Percentiles rank a stretch among this genome's conserved stretches.
phyloP scores from a whole-genome alignment of 2,329 filamentous ascomycete genomes.

The Colletotrichum sp. region DNA sequence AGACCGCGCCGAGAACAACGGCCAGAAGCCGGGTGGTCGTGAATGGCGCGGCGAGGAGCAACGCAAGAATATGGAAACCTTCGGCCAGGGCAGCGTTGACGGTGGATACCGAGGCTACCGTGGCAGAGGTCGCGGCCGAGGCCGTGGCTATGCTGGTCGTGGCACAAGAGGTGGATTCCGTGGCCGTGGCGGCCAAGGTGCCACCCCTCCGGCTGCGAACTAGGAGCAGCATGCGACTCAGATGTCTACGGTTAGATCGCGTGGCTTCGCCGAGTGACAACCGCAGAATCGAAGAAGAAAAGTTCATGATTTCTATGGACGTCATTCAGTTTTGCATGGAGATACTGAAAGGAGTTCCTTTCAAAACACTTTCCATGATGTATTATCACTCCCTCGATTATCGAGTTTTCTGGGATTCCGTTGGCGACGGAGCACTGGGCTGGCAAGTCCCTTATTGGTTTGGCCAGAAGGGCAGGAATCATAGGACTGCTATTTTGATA shows the following conservation, averaged over 20 bases:
- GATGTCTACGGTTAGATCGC: background rate
- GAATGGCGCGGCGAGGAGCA: conserved; percentile 94
- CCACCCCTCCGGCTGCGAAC: background rate
- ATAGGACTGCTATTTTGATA: conserved; percentile 21
- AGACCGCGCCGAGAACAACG: conserved; percentile 78
- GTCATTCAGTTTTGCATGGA: background rate
- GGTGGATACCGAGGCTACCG: conserved; percentile 77
- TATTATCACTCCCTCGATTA: conserved; percentile 17
- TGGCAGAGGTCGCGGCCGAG: conserved; percentile 78
- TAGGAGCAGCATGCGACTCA: background rate
- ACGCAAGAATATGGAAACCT: conserved; percentile 96
- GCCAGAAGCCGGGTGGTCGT: conserved; percentile 74
- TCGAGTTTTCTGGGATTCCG: conserved; percentile 18
- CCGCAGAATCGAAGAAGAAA: background rate
- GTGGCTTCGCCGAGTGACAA: background rate
- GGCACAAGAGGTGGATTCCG: conserved; percentile 34
- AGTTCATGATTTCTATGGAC: background rate
- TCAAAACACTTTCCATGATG: conserved; percentile 14
- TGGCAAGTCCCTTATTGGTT: conserved; percentile 2
- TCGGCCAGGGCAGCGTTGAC: conserved; percentile 95
- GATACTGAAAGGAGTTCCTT: background rate
- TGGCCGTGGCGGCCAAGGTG: conserved; percentile 34
- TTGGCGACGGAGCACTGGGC: conserved; percentile 16
- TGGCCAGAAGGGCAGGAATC: conserved; percentile 17
- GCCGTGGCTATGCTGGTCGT: conserved; percentile 53